Evolutionary conservation across 1,284 basidiomycete genomes (phyloP).

Genomic region (Bondarzewia mesenterica): DNA sequence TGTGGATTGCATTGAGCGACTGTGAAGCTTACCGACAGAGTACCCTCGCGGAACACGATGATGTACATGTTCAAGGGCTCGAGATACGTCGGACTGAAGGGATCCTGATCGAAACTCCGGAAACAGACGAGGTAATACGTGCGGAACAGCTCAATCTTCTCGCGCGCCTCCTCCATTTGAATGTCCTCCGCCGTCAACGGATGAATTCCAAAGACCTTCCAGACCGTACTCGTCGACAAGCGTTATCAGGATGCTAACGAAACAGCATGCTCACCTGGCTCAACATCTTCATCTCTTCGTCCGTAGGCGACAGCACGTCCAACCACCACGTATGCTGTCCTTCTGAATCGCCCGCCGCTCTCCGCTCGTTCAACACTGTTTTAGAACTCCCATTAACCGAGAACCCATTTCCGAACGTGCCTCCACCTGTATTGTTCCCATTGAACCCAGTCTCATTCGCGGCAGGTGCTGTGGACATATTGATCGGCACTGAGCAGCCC

Average conservation of each 20-base stretch:
- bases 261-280: conserved; percentile 59
- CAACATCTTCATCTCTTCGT: conserved; percentile 97
- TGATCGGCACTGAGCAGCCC: background rate
- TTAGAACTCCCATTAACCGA: conserved; percentile 3
- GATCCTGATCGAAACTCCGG: conserved; percentile 98
- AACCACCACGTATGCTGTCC: conserved; percentile 90
- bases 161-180: conserved; percentile 97
- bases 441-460: background rate
- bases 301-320: conserved; percentile 90
- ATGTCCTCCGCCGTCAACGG: conserved; percentile 99
- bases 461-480: background rate
- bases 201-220: conserved; percentile 91
- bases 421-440: background rate
- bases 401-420: background rate
- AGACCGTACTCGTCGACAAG: background rate
- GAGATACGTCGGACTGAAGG: conserved; percentile 93
- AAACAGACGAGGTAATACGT: conserved; percentile 99
- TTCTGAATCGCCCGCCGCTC: conserved; percentile 38
- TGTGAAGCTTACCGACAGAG: conserved; percentile 64
- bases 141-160: conserved; percentile 98
- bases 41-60: conserved; percentile 98
- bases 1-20: background rate
- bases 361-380: conserved; percentile 7
- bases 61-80: conserved; percentile 99
- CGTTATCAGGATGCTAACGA: background rate